Percentiles rank a stretch among this genome's conserved stretches.
These are phyloP conservation scores for Syzygium syzygioides DNA, from an alignment of 441 rosid genomes.

Conservation along the genomic window DNA sequence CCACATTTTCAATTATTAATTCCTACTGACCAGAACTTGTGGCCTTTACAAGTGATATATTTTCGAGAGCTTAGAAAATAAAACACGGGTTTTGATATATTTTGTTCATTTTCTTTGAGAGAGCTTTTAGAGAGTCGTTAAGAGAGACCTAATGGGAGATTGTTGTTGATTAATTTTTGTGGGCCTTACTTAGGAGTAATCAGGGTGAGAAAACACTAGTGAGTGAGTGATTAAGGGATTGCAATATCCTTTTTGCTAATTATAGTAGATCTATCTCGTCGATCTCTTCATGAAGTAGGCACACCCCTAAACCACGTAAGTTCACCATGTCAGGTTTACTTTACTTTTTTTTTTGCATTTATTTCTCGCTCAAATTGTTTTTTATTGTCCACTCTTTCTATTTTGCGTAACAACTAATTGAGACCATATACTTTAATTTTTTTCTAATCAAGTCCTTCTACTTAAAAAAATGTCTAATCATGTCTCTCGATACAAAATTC, in stretches of 20 bases:
- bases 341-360: not conserved
- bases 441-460: not conserved
- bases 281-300: not conserved
- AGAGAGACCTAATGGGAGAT: accelerated
- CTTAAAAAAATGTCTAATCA: not conserved
- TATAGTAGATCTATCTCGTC: not conserved
- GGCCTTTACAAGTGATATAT: not conserved
- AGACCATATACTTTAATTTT: not conserved
- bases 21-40: not conserved
- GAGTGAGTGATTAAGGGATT: not conserved
- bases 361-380: not conserved
- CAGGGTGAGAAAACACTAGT: not conserved
- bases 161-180: no score
- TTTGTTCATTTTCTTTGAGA: not conserved
- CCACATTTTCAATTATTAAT: not conserved
- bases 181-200: not conserved
- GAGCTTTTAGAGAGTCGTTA: not conserved
- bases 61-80: no score
- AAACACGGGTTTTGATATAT: not conserved
- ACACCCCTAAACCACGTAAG: accelerated
- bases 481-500: not conserved
- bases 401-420: not conserved
- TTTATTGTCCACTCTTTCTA: not conserved
- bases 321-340: not conserved
- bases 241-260: not conserved